Base-by-base conservation (phyloP, 106 monocot species). In the Dendrobium nobile region DNA sequence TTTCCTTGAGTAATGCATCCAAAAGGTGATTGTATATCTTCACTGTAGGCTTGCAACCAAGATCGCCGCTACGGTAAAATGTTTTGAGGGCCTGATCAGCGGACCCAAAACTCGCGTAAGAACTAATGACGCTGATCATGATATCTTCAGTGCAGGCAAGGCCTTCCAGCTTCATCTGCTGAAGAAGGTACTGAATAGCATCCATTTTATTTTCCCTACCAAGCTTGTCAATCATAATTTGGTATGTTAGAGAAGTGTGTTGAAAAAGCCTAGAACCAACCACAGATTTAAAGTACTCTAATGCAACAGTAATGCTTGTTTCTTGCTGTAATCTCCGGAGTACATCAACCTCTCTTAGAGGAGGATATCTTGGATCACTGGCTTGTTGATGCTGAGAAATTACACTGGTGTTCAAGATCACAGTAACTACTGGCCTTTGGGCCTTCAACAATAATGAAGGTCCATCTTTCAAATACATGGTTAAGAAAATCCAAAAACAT, bases 21-120 rank as follows among this genome's bases (percentile, higher is more conserved):
- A 93, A 74, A 45, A 96, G 85, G 83, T 91, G 88, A 80, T 96
- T 93, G 73, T 96, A 96, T n/a, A 91, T 83, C 77, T 87, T 89
- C 26, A 93, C 88, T 0, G 93, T 88, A 3, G 87, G 86, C 19
- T 24, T 67, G 79, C 85, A 92, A 15, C 93, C 90, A 11, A 96
- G 87, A 67, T 96, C 93, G 20, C 54, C 81, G 27, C 87, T 87
- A 24, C 93, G 84, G 78, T 96, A 94, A 45, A 96, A 96, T 8
- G 87, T 86, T 58, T 94, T 90, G 0, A 96, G 90, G 28, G 93
- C 93, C 68, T 87, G 96, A 4, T 84, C 87, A 17, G 85, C 47
- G 7, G 79, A 83, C 19, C 86, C 86, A 7, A 67, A 48, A 41
- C 82, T 81, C 64, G 91, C 81, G 82, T 88, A 93, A 6, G 96